Base-by-base conservation (phyloP, 441 rosid genomes). In the Raphanus hybrid region DNA sequence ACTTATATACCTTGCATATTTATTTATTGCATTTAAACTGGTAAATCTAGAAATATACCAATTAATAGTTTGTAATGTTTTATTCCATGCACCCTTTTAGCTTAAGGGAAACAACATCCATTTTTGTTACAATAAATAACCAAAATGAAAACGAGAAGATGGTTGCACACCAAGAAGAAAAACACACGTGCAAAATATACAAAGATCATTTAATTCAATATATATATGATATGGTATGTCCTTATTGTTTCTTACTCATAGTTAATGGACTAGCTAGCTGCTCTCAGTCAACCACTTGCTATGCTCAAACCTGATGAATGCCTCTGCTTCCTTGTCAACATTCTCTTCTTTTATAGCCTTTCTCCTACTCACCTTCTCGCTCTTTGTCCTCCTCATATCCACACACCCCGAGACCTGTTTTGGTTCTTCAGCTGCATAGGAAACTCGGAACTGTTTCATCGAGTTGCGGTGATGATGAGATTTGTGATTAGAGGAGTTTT, bases 311-410 rank as follows among this genome's bases (percentile, higher is more conserved):
- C 35, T 70, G 64, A 90, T 89, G 55, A 89, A 93, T 8, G 84
- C 84, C 45, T 90, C 94, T 35, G 98, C 92, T 74, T 81, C 92
- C 29, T 48, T 72, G 69, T 93, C 83, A 39, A 93, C 81, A 64
- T 78, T 80, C 64, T 84, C 84, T 27, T 55, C 64, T 29, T 73
- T 78, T 2, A 52, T 45, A 39, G 26, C 75, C 41, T 61, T 66
- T 63, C 70, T 76, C 14, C 65, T 63, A 2, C 15, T 34, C n/a
- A 69, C 37, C 23, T 15, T 69, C 57, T 74, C 82, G 70, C 75
- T 79, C 63, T 45, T 57, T 0, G 57, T 18, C 75, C 78, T 79
- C 71, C 71, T 74, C 71, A 69, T 23, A 41, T 54, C 62, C 34
- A 9, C 78, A 64, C 12, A n/a, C 67, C 63, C 67, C 4, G 41